Evolutionary conservation across 345 rosid genomes (phyloP).

Genomic region (Populus davidiana): DNA sequence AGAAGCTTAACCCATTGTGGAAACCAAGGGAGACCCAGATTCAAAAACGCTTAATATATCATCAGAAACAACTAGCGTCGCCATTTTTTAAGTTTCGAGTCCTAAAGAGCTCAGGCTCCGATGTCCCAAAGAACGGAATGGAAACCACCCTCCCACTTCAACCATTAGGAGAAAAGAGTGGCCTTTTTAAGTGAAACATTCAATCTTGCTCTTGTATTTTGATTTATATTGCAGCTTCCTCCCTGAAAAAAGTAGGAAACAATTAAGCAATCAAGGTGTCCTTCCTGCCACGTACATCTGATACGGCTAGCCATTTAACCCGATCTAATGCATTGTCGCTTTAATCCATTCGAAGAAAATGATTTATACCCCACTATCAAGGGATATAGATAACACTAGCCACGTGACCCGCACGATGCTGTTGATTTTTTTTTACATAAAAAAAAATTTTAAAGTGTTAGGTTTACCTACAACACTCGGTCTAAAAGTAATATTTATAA

Average conservation of each 20-base stretch:
- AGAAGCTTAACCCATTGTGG: not conserved
- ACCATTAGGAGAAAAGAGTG: not conserved
- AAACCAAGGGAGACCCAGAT: not conserved
- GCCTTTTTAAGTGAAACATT: not conserved
- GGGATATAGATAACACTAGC: no score
- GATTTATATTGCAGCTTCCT: not conserved
- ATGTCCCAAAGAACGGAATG: not conserved
- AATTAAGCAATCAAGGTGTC: not conserved
- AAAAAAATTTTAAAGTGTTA: no score
- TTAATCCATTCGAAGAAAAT: not conserved
- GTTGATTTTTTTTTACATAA: no score
- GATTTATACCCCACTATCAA: no score
- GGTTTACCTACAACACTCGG: no score
- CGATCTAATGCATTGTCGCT: not conserved
- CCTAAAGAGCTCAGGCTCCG: not conserved
- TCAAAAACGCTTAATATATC: not conserved
- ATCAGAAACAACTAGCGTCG: not conserved
- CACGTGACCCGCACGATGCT: no score
- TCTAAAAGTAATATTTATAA: no score
- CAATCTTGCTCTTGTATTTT: not conserved
- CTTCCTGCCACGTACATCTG: not conserved
- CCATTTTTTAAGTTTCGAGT: not conserved
- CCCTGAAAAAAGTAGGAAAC: not conserved
- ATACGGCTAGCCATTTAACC: not conserved
- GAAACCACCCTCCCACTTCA: not conserved